Evolutionary conservation across 1,139 yeast genomes (phyloP).

Genomic region (Lodderomyces orthopsilosis): DNA sequence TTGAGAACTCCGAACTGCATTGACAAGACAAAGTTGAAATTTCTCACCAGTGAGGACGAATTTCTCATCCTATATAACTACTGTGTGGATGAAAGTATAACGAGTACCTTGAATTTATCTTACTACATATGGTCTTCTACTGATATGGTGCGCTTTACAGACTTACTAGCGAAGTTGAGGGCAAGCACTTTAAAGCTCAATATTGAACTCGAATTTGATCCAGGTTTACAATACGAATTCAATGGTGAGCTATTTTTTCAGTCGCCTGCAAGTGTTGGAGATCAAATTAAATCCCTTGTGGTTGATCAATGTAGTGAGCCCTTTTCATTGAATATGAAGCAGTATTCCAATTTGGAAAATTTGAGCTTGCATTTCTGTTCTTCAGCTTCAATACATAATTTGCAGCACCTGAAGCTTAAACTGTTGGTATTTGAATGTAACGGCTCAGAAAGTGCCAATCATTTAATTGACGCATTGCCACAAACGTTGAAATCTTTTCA

Average conservation of each 20-base stretch:
- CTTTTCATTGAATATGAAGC: background rate
- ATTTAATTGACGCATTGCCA: background rate
- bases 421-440: background rate
- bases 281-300: background rate
- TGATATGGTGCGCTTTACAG: conserved; percentile 17
- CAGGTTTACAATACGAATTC: conserved; percentile 17
- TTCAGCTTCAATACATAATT: background rate
- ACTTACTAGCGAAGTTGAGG: conserved; percentile 8
- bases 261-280: background rate
- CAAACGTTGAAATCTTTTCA: background rate
- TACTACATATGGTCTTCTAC: conserved; percentile 22
- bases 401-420: background rate
- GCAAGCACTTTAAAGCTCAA: background rate
- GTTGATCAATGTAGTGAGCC: background rate
- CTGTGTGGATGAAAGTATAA: conserved; percentile 5
- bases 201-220: conserved; percentile 24
- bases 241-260: conserved; percentile 11
- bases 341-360: background rate
- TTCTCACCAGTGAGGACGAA: conserved; percentile 5
- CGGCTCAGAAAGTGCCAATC: background rate
- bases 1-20: conserved; percentile 14
- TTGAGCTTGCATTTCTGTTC: background rate
- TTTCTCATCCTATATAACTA: conserved; percentile 8
- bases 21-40: conserved; percentile 11
- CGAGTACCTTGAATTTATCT: conserved; percentile 17